Percentiles rank a stretch among this genome's conserved stretches.
These are phyloP conservation scores for Thraustochytrium sp. DNA, from an alignment of 352 stramenopile species.

Conservation along the genomic window DNA sequence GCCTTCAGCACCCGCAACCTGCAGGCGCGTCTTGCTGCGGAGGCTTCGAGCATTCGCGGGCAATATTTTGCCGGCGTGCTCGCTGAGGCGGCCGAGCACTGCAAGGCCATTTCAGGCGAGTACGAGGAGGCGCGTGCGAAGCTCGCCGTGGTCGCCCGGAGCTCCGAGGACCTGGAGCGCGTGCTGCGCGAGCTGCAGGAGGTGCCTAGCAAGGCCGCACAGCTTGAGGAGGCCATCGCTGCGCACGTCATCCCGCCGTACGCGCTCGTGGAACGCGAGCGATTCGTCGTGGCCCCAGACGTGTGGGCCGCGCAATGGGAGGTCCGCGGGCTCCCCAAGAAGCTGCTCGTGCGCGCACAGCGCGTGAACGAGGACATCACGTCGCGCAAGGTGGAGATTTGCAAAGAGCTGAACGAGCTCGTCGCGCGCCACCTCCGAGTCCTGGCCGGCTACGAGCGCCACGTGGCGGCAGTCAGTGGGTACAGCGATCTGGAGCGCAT, in stretches of 20 bases:
- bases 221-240: not conserved
- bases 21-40: not conserved
- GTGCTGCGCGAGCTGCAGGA: not conserved
- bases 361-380: not conserved
- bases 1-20: not conserved
- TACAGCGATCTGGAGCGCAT: not conserved
- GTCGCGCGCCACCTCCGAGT: not conserved
- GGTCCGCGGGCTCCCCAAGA: not conserved
- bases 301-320: not conserved
- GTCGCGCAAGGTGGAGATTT: not conserved
- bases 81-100: not conserved
- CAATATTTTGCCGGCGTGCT: not conserved
- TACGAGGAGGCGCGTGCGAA: constrained; percentile 5
- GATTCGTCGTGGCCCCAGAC: not conserved
- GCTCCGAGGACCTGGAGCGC: not conserved
- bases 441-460: not conserved
- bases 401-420: not conserved
- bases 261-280: not conserved
- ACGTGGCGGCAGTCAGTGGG: not conserved
- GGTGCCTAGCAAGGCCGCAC: not conserved
- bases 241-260: not conserved
- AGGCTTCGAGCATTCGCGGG: not conserved
- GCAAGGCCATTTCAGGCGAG: not conserved
- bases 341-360: not conserved
- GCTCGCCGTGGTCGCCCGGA: not conserved